Conservation (phyloP, 164 flowering plant genomes). For the Amborella trichopoda region DNA sequence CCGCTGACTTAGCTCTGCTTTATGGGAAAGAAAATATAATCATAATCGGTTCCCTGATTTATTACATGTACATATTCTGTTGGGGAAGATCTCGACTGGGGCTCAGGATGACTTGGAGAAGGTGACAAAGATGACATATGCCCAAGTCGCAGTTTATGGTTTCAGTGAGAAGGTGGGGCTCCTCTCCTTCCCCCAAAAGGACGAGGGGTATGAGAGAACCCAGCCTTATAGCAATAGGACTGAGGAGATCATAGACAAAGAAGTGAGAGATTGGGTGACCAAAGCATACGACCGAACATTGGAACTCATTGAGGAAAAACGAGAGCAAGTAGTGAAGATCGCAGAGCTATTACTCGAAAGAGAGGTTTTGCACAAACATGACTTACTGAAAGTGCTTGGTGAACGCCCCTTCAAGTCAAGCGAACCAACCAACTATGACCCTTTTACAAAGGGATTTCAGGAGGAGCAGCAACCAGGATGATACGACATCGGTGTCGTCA, state of each 20-base stretch:
- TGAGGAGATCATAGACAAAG: conserved; percentile 67
- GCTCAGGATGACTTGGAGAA: conserved; percentile 94
- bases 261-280: conserved; percentile 85
- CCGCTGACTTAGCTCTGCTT: not conserved
- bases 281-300: conserved; percentile 66
- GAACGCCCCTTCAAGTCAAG: conserved; percentile 68
- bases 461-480: conserved; percentile 48
- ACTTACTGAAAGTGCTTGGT: conserved; percentile 58
- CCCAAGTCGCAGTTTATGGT: conserved; percentile 86
- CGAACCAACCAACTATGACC: conserved; percentile 71
- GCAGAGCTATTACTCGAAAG: conserved; percentile 84
- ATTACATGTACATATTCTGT: conserved; percentile 39
- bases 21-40: not conserved
- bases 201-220: conserved; percentile 55
- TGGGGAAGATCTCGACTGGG: conserved; percentile 91
- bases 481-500: conserved; percentile 39
- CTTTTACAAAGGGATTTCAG: conserved; percentile 56
- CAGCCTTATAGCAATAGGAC: conserved; percentile 96
- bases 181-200: conserved; percentile 82
- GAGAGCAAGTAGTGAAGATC: conserved; percentile 59
- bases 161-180: conserved; percentile 91
- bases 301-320: conserved; percentile 62
- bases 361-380: conserved; percentile 90
- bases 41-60: not conserved
- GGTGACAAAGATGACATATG: conserved; percentile 92